These are phyloP conservation scores for Pistacia integerrima DNA, from an alignment of 345 rosid species.

Conservation along the genomic window DNA sequence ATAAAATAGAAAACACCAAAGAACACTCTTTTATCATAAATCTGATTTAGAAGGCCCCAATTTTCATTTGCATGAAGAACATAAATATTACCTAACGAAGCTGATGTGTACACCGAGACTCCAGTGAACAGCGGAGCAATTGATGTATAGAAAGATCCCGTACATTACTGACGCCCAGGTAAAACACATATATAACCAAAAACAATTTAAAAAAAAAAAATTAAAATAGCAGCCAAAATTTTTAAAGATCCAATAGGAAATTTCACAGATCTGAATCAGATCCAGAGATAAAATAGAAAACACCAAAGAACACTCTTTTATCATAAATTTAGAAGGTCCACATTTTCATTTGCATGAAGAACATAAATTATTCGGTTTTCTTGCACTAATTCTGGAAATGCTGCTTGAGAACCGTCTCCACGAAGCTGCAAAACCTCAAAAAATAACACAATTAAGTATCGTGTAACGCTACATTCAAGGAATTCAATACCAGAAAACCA, in stretches of 20 bases:
- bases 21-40: constrained; percentile 61
- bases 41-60: constrained; percentile 62
- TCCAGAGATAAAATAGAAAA: constrained; percentile 17
- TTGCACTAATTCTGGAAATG: constrained; percentile 47
- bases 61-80: constrained; percentile 79
- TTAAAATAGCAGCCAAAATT: not conserved
- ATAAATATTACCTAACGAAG: constrained; percentile 31
- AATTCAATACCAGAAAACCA: constrained; percentile 15
- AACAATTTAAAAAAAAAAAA: not conserved
- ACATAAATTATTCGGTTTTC: constrained; percentile 64
- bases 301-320: constrained; percentile 51
- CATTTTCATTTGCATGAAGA: constrained; percentile 73
- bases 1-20: constrained; percentile 22
- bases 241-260: constrained; percentile 29
- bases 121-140: too few species aligned
- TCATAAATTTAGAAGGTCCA: constrained; percentile 66
- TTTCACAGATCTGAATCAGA: constrained; percentile 42
- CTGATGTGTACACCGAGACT: too few species aligned
- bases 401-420: constrained; percentile 70
- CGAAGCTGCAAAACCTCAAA: constrained; percentile 59
- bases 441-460: not conserved
- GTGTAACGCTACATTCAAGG: not conserved
- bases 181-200: too few species aligned
- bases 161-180: too few species aligned
- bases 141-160: too few species aligned